Conservation (phyloP, 2,329 filamentous ascomycete species). For the Polytolypa hystricis region DNA sequence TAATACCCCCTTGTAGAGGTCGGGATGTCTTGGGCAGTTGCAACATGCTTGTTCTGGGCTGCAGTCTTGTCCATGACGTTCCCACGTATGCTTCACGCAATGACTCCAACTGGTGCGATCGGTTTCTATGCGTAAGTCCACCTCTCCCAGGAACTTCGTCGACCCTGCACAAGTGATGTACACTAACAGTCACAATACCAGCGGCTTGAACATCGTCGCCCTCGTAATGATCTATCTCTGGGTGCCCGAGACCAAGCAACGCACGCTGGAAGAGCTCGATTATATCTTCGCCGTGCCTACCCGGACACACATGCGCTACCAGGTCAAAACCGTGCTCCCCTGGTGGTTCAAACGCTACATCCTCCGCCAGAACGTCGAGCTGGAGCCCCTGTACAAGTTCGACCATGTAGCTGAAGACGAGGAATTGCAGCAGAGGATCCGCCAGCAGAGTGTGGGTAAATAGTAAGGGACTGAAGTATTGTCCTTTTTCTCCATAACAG, state of each 20-base stretch:
- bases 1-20: conserved; percentile 28
- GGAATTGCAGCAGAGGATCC: too few species aligned
- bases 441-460: too few species aligned
- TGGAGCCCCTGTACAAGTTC: conserved; percentile 44
- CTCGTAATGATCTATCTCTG: conserved; percentile 54
- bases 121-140: conserved; percentile 44
- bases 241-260: conserved; percentile 46
- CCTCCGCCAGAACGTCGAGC: conserved; percentile 36
- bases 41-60: conserved; percentile 39
- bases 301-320: conserved; percentile 46
- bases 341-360: conserved; percentile 52
- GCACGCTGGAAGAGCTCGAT: conserved; percentile 48
- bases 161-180: conserved; percentile 1
- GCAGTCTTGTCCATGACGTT: conserved; percentile 41
- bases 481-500: too few species aligned
- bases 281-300: conserved; percentile 49
- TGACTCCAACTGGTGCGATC: conserved; percentile 46
- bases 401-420: conserved; percentile 19
- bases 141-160: conserved; percentile 6
- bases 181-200: conserved; percentile 19
- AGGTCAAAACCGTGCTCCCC: conserved; percentile 45
- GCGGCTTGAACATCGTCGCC: conserved; percentile 48
- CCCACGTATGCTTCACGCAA: conserved; percentile 35
- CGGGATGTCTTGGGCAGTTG: conserved; percentile 36
- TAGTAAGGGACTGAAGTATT: too few species aligned